phyloP scores from a whole-genome alignment of 2,329 filamentous ascomycete genomes.

The Lachnum nothofagi region DNA sequence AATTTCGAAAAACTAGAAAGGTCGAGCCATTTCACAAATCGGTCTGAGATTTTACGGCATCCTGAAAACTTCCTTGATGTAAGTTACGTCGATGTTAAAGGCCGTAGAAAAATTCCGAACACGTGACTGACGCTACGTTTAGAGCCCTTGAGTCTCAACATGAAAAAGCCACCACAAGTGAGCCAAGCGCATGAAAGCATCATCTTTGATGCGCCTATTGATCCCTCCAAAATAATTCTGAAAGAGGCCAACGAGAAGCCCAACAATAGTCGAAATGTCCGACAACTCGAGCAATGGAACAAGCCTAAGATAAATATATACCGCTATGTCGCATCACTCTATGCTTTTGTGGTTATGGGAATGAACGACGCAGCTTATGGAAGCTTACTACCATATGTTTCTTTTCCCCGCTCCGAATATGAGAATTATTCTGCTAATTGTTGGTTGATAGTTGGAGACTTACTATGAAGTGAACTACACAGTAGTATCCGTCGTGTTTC shows the following conservation, averaged over 20 bases:
- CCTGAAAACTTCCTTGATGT: too few relatives aligned
- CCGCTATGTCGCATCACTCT: slow-evolving; percentile 55
- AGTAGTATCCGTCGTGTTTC: slow-evolving; percentile 61
- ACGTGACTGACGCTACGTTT: too few relatives aligned
- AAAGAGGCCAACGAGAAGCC: slow-evolving; percentile 8
- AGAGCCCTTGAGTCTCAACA: background rate
- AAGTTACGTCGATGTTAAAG: too few relatives aligned
- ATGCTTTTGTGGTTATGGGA: slow-evolving; percentile 60
- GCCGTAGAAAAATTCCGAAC: too few relatives aligned
- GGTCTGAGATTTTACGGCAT: too few relatives aligned
- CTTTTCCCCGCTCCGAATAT: background rate
- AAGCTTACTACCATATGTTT: slow-evolving; percentile 40
- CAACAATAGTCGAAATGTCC: slow-evolving; percentile 1
- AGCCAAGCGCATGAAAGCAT: background rate
- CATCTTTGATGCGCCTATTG: background rate
- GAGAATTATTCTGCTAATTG: background rate
- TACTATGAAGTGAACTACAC: slow-evolving; percentile 61
- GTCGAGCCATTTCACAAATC: too few relatives aligned
- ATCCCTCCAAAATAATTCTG: slow-evolving; percentile 7
- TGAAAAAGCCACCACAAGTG: background rate
- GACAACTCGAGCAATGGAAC: slow-evolving; percentile 56
- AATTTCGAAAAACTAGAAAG: too few relatives aligned
- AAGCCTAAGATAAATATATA: slow-evolving; percentile 52
- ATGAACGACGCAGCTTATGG: slow-evolving; percentile 57
- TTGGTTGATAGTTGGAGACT: slow-evolving; percentile 12